Conservation (phyloP, 768 basidiomycete species). For the Russula sp. region DNA sequence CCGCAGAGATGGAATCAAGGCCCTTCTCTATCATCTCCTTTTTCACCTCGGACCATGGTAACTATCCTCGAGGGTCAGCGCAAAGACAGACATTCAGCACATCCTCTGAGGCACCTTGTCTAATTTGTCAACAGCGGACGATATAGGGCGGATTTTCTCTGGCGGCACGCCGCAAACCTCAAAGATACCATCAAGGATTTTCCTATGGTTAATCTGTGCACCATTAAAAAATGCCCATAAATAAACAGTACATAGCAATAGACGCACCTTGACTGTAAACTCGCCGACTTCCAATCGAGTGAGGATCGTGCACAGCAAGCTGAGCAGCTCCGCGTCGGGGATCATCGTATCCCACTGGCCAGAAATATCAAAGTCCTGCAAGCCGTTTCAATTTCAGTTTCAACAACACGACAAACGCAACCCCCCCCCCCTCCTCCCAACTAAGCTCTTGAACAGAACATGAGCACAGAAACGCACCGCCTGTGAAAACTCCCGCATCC, state of each 20-base stretch:
- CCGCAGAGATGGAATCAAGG: constrained; percentile 68
- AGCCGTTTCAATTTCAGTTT: background rate
- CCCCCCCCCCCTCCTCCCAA: too few relatives aligned
- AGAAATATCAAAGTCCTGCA: constrained; percentile 90
- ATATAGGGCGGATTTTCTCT: constrained; percentile 87
- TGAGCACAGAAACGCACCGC: too few relatives aligned
- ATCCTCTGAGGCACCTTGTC: constrained; percentile 61
- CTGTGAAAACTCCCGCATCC: constrained; percentile 98
- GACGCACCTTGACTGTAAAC: constrained; percentile 82
- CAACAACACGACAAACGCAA: constrained; percentile 30
- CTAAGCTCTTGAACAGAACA: too few relatives aligned
- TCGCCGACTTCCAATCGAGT: constrained; percentile 85
- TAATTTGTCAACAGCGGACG: constrained; percentile 95
- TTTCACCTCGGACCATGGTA: constrained; percentile 86
- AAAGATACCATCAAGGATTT: constrained; percentile 95
- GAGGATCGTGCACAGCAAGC: constrained; percentile 73
- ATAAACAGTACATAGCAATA: background rate
- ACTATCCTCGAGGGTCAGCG: constrained; percentile 26
- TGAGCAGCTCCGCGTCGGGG: constrained; percentile 88
- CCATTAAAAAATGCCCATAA: background rate
- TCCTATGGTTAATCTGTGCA: constrained; percentile 83
- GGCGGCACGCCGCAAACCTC: constrained; percentile 89
- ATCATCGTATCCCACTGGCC: constrained; percentile 96
- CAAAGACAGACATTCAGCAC: background rate
- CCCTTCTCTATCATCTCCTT: constrained; percentile 98